Evolutionary conservation across 2,329 filamentous ascomycete genomes (phyloP).

Genomic region (Pseudocercospora fijiensis): DNA sequence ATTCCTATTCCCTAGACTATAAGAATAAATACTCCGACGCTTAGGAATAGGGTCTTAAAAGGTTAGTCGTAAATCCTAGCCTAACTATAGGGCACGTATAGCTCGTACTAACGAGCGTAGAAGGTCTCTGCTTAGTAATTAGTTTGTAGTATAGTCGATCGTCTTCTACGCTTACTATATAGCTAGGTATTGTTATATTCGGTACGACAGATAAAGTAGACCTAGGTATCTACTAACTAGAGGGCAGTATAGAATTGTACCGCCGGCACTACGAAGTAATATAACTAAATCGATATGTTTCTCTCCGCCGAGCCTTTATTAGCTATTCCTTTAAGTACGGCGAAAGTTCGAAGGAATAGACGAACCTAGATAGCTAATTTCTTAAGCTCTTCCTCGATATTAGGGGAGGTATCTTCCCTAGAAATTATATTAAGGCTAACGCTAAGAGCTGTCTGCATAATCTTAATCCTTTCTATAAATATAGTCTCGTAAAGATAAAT

Average conservation of each 20-base stretch:
- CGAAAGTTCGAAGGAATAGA: neutral
- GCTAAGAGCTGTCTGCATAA: neutral
- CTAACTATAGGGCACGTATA: constrained; percentile 2
- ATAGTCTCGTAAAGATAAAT: neutral
- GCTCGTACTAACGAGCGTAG: neutral
- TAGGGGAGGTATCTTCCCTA: neutral
- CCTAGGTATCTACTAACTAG: neutral
- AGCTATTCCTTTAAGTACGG: neutral
- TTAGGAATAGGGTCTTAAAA: neutral
- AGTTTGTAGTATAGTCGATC: neutral
- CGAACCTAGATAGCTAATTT: neutral
- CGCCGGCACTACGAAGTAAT: neutral
- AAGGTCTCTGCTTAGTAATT: neutral
- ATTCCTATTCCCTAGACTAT: neutral
- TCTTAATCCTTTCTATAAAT: neutral
- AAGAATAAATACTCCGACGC: neutral
- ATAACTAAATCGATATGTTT: neutral
- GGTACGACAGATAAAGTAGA: constrained; percentile 1
- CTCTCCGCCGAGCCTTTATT: neutral
- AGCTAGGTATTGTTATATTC: constrained; percentile 3
- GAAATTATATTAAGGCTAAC: neutral
- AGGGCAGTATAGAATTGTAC: neutral
- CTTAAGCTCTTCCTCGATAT: neutral
- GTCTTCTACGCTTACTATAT: neutral
- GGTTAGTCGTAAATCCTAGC: neutral